Percentiles rank a stretch among this genome's conserved stretches.
Conservation (phyloP, 768 basidiomycete genomes). For the Russula dissimulans region DNA sequence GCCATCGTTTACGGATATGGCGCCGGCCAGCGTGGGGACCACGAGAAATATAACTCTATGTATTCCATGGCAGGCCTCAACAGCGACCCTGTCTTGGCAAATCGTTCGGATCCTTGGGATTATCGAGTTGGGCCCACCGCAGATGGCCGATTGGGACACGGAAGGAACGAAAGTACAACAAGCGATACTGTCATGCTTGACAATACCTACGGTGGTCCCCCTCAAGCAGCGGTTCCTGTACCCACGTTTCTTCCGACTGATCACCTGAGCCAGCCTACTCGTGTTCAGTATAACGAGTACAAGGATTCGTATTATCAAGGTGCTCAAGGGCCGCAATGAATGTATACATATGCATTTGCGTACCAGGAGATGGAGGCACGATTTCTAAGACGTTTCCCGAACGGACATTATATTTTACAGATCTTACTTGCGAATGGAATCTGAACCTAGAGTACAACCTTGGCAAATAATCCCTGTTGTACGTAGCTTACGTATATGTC, state of each 20-base stretch:
- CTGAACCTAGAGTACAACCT: background rate
- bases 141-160: slow-evolving; percentile 15
- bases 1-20: slow-evolving; percentile 56
- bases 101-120: slow-evolving; percentile 65
- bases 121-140: slow-evolving; percentile 32
- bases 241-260: background rate
- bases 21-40: slow-evolving; percentile 65
- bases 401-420: background rate
- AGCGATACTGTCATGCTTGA: slow-evolving; percentile 16
- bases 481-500: background rate
- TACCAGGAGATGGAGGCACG: too few species aligned
- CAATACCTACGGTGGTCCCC: slow-evolving; percentile 2
- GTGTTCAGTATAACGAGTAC: slow-evolving; percentile 17
- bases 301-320: slow-evolving; percentile 28
- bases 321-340: background rate
- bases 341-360: background rate
- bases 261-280: background rate
- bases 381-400: background rate
- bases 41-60: slow-evolving; percentile 68
- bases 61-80: slow-evolving; percentile 49
- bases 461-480: background rate
- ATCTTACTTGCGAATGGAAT: slow-evolving; percentile 9
- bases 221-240: background rate
- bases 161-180: slow-evolving; percentile 8
- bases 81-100: slow-evolving; percentile 53